Evolutionary conservation across 2,329 filamentous ascomycete genomes (phyloP), one percentile per base, ranked within the genome.

Genomic region (Pseudogymnoascus sp.): DNA sequence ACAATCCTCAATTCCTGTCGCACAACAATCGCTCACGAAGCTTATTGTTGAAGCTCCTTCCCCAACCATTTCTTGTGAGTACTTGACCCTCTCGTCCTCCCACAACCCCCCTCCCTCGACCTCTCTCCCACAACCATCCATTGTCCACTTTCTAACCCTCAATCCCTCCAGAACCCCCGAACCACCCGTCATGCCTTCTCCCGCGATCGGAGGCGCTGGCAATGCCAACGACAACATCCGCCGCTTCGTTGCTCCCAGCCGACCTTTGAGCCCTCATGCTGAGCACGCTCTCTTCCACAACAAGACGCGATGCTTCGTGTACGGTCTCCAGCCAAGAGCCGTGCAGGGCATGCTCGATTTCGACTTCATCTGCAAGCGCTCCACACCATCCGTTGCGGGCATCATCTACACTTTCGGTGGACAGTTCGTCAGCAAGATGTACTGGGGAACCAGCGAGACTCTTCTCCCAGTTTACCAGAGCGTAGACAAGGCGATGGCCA

Each of bases 341-440:
- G 90, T 93, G 70, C 90, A 93, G 82, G 89, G 89, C 77, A 93
- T 93, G 89, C 90, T 99, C 77, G 95, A 99, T 80, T 99, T 99
- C 78, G 95, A 99, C 84, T 99, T 98, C 86, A 99, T 99, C 82
- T 99, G 95, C 92, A 98, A 98, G 88, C 91, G 95, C 74, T 85
- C 88, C 76, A 96, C 90, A 65, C 95, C 95, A 68, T 99, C 95
- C 64, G 95, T 99, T 65, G 95, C 95, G 70, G 95, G 93, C 77
- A 98, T 99, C 81, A 98, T 99, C 85, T 99, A 99, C 85, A 97
- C 95, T 72, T 99, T 99, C 76, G 95, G 95, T 77, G 95, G 95
- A 71, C 95, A 99, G 82, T 99, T 99, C 87, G 95, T 99, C 77
- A 97, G 92, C 88, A 99, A 99, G 89, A 98, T 99, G 95, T 99